phyloP scores from a whole-genome alignment of 352 stramenopile genomes.

The Hyaloperonospora brassicae region DNA sequence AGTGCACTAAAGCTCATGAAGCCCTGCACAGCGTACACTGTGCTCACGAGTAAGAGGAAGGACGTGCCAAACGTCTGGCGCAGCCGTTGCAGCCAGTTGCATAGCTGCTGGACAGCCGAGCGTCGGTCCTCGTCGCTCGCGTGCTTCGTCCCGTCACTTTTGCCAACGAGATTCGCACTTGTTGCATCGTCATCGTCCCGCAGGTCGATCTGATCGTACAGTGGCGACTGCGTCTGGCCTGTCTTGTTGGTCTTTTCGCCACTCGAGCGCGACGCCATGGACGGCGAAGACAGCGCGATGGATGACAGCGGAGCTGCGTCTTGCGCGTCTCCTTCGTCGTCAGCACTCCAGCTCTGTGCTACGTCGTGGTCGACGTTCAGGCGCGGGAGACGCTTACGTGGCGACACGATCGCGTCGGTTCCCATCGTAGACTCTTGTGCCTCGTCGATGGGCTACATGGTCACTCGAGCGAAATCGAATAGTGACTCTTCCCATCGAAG shows the following conservation, averaged over 20 bases:
- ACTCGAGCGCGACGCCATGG: constrained; percentile 20
- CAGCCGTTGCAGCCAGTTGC: constrained; percentile 43
- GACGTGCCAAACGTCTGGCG: constrained; percentile 57
- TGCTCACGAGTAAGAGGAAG: constrained; percentile 63
- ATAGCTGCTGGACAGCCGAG: constrained; percentile 34
- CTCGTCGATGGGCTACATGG: constrained; percentile 1
- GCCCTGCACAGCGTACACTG: constrained; percentile 92
- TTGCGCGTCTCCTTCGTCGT: constrained; percentile 6
- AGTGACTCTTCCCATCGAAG: too few species aligned
- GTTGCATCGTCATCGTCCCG: constrained; percentile 11
- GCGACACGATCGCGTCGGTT: constrained; percentile 12
- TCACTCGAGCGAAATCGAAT: neutral
- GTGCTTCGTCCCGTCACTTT: constrained; percentile 7
- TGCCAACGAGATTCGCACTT: neutral
- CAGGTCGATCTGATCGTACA: constrained; percentile 7
- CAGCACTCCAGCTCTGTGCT: neutral
- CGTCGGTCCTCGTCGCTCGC: constrained; percentile 19
- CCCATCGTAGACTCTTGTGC: constrained; percentile 5
- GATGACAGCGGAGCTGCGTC: constrained; percentile 7
- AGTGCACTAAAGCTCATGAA: constrained; percentile 89
- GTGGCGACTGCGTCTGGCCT: constrained; percentile 8
- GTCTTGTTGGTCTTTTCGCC: constrained; percentile 12
- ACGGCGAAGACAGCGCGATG: constrained; percentile 15
- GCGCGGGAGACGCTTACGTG: constrained; percentile 26
- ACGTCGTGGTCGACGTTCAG: constrained; percentile 13